Conservation (phyloP, 352 stramenopile genomes). For the Phytophthora sp. region DNA sequence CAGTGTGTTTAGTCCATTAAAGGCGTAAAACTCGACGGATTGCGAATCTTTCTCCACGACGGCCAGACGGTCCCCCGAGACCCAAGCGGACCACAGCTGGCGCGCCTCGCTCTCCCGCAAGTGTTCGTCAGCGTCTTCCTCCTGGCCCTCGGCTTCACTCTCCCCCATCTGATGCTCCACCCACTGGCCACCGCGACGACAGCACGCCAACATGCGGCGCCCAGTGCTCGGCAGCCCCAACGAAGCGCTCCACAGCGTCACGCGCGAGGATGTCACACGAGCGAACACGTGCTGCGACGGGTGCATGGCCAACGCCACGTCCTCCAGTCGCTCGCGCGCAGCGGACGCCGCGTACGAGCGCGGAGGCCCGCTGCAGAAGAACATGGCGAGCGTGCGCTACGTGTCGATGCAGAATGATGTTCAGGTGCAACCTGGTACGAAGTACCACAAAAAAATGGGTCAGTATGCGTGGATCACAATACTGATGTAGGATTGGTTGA, state of each 20-base stretch:
- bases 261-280: conserved; percentile 48
- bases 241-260: conserved; percentile 61
- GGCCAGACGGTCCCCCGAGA: conserved; percentile 58
- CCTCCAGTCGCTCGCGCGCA: conserved; percentile 40
- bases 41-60: conserved; percentile 67
- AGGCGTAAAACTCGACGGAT: conserved; percentile 75
- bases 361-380: conserved; percentile 75
- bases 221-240: conserved; percentile 33
- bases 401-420: too few relatives aligned
- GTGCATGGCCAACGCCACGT: conserved; percentile 64
- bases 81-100: conserved; percentile 62
- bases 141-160: neutral
- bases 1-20: conserved; percentile 53
- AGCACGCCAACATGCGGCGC: conserved; percentile 46
- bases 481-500: too few relatives aligned
- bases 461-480: too few relatives aligned
- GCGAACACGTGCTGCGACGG: conserved; percentile 57
- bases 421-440: too few relatives aligned
- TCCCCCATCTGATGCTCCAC: conserved; percentile 24
- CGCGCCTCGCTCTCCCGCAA: conserved; percentile 30
- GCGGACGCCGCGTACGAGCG: conserved; percentile 52
- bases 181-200: conserved; percentile 40
- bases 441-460: neutral
- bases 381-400: conserved; percentile 47
- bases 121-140: neutral